These are phyloP conservation scores for Nicotiana otophora DNA, from an alignment of 257 asterid species.

Conservation along the genomic window DNA sequence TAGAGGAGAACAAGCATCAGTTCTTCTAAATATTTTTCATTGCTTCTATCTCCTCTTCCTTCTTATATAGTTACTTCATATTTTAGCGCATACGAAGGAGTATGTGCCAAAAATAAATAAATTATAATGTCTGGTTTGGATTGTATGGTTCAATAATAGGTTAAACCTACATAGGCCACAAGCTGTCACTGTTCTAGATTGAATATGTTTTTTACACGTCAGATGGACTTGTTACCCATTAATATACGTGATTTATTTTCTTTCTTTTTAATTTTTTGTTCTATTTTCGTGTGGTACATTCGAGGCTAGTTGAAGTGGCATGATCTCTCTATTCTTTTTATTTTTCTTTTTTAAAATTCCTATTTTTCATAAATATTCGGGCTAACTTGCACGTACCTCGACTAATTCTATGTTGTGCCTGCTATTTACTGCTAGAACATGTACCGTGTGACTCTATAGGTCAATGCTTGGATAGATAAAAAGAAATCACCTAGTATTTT, in stretches of 20 bases:
- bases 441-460: no score
- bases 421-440: no score
- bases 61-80: neutral
- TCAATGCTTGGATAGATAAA: no score
- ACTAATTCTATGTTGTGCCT: no score
- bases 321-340: neutral
- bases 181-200: slow-evolving; percentile 6
- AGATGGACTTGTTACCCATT: neutral
- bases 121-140: neutral
- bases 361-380: no score
- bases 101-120: neutral
- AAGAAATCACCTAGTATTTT: no score
- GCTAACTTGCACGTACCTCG: no score
- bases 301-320: neutral
- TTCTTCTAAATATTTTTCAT: neutral
- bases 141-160: neutral
- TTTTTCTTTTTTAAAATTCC: no score
- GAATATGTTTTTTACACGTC: neutral
- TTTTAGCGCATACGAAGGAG: neutral
- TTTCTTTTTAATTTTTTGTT: neutral
- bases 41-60: neutral
- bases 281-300: neutral
- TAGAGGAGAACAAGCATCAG: neutral
- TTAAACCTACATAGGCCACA: neutral
- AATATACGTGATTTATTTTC: neutral